Conservation (phyloP, 2,329 filamentous ascomycete genomes). For the Xylaria hypoxylon region DNA sequence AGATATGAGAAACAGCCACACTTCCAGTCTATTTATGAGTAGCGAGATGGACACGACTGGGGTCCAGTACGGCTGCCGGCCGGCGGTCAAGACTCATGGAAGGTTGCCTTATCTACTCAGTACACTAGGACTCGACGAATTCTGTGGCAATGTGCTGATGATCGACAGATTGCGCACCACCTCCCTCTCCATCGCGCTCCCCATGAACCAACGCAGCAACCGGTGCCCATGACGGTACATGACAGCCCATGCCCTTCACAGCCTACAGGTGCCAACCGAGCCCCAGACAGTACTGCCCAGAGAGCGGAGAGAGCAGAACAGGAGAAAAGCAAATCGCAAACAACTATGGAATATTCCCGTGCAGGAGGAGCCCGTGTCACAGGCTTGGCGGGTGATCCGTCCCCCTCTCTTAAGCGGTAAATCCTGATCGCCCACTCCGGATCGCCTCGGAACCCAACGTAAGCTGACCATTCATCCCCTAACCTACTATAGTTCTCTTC, state of each 20-base stretch:
- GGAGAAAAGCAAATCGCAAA: constrained; percentile 10
- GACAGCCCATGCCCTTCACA: neutral
- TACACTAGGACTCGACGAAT: constrained; percentile 16
- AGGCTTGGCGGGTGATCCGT: constrained; percentile 33
- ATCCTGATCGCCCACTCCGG: constrained; percentile 31
- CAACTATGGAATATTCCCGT: constrained; percentile 7
- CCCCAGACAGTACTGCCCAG: constrained; percentile 16
- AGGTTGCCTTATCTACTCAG: neutral
- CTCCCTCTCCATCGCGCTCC: neutral
- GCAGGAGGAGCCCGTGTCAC: constrained; percentile 23
- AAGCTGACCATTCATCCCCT: constrained; percentile 18
- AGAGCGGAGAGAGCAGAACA: neutral
- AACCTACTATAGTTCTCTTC: neutral
- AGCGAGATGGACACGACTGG: constrained; percentile 15
- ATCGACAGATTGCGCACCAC: constrained; percentile 11
- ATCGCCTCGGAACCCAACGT: constrained; percentile 26
- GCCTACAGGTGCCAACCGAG: constrained; percentile 5
- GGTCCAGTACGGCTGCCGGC: constrained; percentile 22
- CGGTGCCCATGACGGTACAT: too few species aligned
- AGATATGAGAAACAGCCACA: neutral
- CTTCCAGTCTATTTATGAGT: constrained; percentile 1
- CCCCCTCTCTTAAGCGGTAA: constrained; percentile 19
- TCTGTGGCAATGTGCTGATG: constrained; percentile 9
- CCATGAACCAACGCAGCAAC: too few species aligned
- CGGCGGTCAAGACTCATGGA: constrained; percentile 26